phyloP scores from a whole-genome alignment of 2,329 filamentous ascomycete genomes.

The Fragosphaeria purpurea region DNA sequence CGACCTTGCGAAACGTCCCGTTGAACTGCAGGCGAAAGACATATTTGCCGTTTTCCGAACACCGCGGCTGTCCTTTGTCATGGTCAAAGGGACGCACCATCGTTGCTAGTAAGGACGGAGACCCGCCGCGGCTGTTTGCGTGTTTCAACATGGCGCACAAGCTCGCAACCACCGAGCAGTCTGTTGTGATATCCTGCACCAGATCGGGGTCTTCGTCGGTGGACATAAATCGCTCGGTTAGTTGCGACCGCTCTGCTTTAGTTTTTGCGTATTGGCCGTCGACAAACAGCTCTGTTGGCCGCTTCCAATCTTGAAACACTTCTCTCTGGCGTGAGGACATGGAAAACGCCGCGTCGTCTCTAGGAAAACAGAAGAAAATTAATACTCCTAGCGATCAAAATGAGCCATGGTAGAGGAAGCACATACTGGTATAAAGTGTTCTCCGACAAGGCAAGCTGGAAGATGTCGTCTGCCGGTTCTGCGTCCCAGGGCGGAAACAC shows the following conservation, averaged over 20 bases:
- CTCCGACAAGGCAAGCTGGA: conserved; percentile 41
- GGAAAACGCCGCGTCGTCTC: conserved; percentile 58
- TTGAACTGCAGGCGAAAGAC: conserved; percentile 92
- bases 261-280: conserved; percentile 13
- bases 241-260: neutral
- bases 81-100: conserved; percentile 65
- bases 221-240: conserved; percentile 16
- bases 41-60: conserved; percentile 80
- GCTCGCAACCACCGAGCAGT: conserved; percentile 95
- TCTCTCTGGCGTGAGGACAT: conserved; percentile 65
- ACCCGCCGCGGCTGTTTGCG: conserved; percentile 28
- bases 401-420: no score
- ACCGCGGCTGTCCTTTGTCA: conserved; percentile 41
- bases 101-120: conserved; percentile 57
- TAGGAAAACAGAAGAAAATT: conserved; percentile 21
- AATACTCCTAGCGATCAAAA: no score
- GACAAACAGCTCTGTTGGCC: conserved; percentile 58
- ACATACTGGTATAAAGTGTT: conserved; percentile 51
- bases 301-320: conserved; percentile 77
- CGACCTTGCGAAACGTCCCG: conserved; percentile 76
- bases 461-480: conserved; percentile 50
- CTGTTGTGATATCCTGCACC: conserved; percentile 89
- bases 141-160: conserved; percentile 72
- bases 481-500: conserved; percentile 78
- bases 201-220: conserved; percentile 58